Percentiles rank a stretch among this genome's conserved stretches.
Conservation (phyloP, 2,329 filamentous ascomycete genomes). For the Colletotrichum magnum region DNA sequence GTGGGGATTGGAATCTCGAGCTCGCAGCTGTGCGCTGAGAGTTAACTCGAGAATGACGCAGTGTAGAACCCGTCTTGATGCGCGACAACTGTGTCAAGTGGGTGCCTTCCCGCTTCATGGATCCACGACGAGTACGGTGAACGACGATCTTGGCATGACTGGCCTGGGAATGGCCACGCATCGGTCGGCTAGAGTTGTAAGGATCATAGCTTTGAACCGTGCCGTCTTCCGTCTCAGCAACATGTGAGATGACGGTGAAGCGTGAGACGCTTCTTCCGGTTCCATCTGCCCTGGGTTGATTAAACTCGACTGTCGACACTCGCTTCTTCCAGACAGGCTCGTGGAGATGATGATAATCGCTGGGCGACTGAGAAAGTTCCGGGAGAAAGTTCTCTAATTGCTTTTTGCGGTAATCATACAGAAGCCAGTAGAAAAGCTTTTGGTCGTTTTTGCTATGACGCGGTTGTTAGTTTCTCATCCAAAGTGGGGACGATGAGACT, state of each 20-base stretch:
- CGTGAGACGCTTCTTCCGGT: slow-evolving; percentile 69
- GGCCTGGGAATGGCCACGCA: slow-evolving; percentile 61
- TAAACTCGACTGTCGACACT: slow-evolving; percentile 74
- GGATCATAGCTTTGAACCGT: slow-evolving; percentile 83
- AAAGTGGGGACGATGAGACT: background rate
- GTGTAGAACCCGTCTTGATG: slow-evolving; percentile 52
- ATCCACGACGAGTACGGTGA: slow-evolving; percentile 61
- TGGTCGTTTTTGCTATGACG: slow-evolving; percentile 83
- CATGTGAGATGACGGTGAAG: slow-evolving; percentile 76
- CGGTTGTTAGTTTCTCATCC: slow-evolving; percentile 43
- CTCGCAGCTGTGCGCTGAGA: slow-evolving; percentile 51
- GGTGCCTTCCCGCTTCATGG: slow-evolving; percentile 48
- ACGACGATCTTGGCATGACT: slow-evolving; percentile 79
- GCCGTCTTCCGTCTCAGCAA: slow-evolving; percentile 64
- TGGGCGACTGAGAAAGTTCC: slow-evolving; percentile 85
- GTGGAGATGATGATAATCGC: slow-evolving; percentile 88
- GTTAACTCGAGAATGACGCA: slow-evolving; percentile 44
- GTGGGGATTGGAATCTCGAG: slow-evolving; percentile 50
- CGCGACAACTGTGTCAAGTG: slow-evolving; percentile 51
- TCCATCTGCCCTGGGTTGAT: slow-evolving; percentile 59
- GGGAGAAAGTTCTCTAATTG: slow-evolving; percentile 90
- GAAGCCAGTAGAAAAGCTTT: slow-evolving; percentile 91
- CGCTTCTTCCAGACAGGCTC: slow-evolving; percentile 71
- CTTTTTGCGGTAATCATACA: slow-evolving; percentile 85
- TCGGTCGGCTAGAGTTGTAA: slow-evolving; percentile 76